phyloP scores from a whole-genome alignment of 2,329 filamentous ascomycete species.

The Aspergillus sp. region DNA sequence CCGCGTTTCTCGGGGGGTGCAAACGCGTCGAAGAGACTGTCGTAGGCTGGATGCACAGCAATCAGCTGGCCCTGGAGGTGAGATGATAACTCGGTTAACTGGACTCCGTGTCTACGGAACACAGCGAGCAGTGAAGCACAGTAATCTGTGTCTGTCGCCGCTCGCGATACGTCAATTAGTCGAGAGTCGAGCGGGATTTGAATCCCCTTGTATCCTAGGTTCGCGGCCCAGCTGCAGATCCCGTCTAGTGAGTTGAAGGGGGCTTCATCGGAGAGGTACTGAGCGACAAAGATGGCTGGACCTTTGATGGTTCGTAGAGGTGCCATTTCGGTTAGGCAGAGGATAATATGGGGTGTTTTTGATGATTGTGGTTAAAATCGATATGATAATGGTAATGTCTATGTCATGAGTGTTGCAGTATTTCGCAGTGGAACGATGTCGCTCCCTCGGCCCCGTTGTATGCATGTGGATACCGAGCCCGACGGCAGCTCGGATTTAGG shows the following conservation, averaged over 20 bases:
- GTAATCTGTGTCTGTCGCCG: background rate
- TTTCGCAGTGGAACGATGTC: background rate
- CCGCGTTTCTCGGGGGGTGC: background rate
- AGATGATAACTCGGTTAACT: background rate
- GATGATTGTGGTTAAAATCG: background rate
- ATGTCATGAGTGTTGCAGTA: too few relatives aligned
- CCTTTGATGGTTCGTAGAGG: background rate
- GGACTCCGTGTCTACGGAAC: background rate
- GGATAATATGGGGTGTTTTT: background rate
- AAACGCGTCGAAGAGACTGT: background rate
- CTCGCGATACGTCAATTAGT: background rate
- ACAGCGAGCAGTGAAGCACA: background rate
- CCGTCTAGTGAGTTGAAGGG: background rate
- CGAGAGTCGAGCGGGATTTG: background rate
- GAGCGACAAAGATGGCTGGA: background rate
- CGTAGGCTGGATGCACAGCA: background rate
- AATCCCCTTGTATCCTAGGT: background rate
- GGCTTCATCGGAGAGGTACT: background rate
- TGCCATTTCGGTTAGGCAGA: background rate
- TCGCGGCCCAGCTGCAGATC: background rate
- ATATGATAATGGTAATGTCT: too few relatives aligned
- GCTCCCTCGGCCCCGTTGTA: background rate
- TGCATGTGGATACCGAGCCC: background rate
- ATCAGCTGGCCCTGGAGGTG: background rate
- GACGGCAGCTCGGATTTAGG: background rate